Evolutionary conservation across 1,284 basidiomycete genomes (phyloP).

Genomic region (Ustilago crameri): DNA sequence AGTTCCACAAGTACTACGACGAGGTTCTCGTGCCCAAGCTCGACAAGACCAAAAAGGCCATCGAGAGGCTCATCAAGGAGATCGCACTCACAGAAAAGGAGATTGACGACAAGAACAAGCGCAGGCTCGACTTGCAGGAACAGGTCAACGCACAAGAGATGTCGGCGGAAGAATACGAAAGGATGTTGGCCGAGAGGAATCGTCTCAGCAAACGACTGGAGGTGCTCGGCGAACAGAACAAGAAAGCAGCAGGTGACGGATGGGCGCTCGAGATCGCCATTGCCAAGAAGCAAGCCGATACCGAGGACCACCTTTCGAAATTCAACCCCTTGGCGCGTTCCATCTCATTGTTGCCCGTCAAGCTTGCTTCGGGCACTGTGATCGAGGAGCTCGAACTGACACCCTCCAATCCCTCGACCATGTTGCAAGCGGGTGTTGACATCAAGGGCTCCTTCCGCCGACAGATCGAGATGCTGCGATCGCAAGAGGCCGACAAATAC

Average conservation of each 20-base stretch:
- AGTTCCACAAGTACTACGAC: conserved; percentile 64
- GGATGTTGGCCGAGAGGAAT: conserved; percentile 57
- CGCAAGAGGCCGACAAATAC: conserved; percentile 45
- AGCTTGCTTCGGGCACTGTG: conserved; percentile 35
- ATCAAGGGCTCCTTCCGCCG: conserved; percentile 49
- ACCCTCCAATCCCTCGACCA: conserved; percentile 48
- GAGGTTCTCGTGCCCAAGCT: conserved; percentile 61
- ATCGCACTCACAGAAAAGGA: conserved; percentile 46
- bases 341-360: conserved; percentile 55
- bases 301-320: conserved; percentile 55
- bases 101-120: conserved; percentile 52
- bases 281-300: conserved; percentile 57
- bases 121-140: conserved; percentile 48
- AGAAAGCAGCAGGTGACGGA: conserved; percentile 52
- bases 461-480: conserved; percentile 45
- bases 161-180: conserved; percentile 63
- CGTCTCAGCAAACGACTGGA: conserved; percentile 54
- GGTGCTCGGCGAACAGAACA: conserved; percentile 48
- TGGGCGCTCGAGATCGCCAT: conserved; percentile 61
- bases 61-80: conserved; percentile 53
- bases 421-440: conserved; percentile 58
- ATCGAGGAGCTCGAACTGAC: conserved; percentile 54
- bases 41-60: conserved; percentile 59
- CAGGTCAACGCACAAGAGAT: conserved; percentile 63
- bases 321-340: conserved; percentile 55